phyloP scores from a whole-genome alignment of 805 yeast genomes.

The Lipomyces lipofer region DNA sequence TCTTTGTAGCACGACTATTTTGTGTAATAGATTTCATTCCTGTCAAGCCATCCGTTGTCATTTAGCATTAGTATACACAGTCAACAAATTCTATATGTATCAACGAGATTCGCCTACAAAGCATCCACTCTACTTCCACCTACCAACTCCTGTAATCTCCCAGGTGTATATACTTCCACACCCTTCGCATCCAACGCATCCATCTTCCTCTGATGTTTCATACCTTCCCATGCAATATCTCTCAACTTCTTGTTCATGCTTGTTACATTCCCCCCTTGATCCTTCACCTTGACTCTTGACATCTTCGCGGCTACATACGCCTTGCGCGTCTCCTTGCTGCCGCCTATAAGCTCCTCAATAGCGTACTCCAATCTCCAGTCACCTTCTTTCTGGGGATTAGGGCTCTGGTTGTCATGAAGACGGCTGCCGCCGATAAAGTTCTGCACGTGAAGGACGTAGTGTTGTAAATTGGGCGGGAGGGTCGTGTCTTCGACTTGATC shows the following conservation, averaged over 20 bases:
- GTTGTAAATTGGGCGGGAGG: neutral
- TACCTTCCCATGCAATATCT: slow-evolving; percentile 37
- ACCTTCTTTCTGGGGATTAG: slow-evolving; percentile 8
- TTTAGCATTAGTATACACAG: too few species aligned
- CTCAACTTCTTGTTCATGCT: too few species aligned
- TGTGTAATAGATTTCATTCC: too few species aligned
- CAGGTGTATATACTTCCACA: slow-evolving; percentile 14
- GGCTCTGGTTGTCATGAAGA: slow-evolving; percentile 4
- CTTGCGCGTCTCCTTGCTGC: too few species aligned
- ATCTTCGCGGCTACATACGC: too few species aligned
- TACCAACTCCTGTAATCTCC: neutral
- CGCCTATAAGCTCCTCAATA: too few species aligned
- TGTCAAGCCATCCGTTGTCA: too few species aligned
- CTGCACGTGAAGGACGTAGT: slow-evolving; percentile 31
- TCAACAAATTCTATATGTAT: too few species aligned
- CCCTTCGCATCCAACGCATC: slow-evolving; percentile 28
- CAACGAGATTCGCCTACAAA: too few species aligned
- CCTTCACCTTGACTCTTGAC: too few species aligned
- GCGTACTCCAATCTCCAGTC: slow-evolving; percentile 15
- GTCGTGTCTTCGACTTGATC: neutral
- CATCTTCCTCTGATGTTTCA: slow-evolving; percentile 26
- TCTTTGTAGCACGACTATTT: too few species aligned
- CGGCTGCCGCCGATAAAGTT: slow-evolving; percentile 8
- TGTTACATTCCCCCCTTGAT: too few species aligned
- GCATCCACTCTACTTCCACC: neutral